Conservation (phyloP, 768 basidiomycete genomes). For the Mycena latifolia region DNA sequence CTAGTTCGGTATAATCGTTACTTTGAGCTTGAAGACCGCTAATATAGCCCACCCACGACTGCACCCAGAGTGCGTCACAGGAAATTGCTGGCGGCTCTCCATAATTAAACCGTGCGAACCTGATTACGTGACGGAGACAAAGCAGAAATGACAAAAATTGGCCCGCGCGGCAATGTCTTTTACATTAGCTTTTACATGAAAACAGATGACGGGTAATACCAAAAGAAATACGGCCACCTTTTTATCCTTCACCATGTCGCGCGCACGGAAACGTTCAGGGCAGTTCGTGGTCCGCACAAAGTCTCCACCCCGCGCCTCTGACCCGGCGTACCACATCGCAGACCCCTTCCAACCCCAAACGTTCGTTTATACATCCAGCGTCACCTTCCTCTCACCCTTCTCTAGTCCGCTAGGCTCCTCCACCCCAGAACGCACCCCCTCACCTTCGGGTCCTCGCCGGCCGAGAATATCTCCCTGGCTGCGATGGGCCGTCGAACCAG, state of each 20-base stretch:
- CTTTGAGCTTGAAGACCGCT: too few species aligned
- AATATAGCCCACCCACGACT: too few species aligned
- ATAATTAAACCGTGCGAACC: too few species aligned
- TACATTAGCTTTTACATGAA: too few species aligned
- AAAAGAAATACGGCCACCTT: too few species aligned
- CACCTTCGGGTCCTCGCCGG: constrained; percentile 42
- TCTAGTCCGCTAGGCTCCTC: constrained; percentile 54
- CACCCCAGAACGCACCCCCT: constrained; percentile 50
- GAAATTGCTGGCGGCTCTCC: too few species aligned
- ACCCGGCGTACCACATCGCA: constrained; percentile 63
- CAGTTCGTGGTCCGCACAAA: constrained; percentile 22
- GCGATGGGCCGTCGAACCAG: constrained; percentile 83
- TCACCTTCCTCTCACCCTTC: constrained; percentile 31
- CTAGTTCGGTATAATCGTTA: too few species aligned
- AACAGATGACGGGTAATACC: too few species aligned
- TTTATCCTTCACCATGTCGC: constrained; percentile 11
- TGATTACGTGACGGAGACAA: too few species aligned
- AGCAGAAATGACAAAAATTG: too few species aligned
- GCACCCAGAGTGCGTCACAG: too few species aligned
- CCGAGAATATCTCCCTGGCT: constrained; percentile 52
- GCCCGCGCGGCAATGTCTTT: too few species aligned
- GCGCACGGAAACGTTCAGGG: constrained; percentile 3
- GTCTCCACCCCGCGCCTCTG: neutral
- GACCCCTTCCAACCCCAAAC: constrained; percentile 75
- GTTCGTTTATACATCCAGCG: constrained; percentile 48